Conservation (phyloP, 2,329 filamentous ascomycete species). For the Botryosphaeria dothidea region DNA sequence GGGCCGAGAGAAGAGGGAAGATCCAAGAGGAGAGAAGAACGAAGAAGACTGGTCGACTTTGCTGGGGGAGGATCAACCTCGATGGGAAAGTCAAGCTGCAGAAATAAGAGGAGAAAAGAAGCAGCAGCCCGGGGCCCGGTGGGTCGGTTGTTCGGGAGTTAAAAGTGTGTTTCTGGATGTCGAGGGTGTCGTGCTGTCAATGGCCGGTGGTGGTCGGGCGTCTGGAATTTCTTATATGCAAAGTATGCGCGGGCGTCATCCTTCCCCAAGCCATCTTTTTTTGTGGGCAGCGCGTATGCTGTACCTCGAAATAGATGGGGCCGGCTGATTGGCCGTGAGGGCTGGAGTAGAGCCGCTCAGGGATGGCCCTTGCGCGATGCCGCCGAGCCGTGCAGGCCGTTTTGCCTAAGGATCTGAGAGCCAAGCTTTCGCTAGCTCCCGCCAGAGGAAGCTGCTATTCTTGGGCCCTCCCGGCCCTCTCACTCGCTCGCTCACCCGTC, state of each 20-base stretch:
- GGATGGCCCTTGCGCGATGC: constrained; percentile 10
- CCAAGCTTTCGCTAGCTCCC: constrained; percentile 15
- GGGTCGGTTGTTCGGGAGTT: not conserved
- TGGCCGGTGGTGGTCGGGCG: constrained; percentile 1
- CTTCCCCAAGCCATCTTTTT: not conserved
- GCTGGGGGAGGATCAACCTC: not conserved
- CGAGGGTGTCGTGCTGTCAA: constrained; percentile 10
- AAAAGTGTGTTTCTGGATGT: not conserved
- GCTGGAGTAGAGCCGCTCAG: not conserved
- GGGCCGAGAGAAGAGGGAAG: not conserved
- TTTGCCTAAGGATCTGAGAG: not conserved
- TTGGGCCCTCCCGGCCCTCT: not conserved
- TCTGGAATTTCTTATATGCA: constrained; percentile 8
- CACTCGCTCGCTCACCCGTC: not conserved
- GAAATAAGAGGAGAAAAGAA: constrained; percentile 16
- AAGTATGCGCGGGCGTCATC: not conserved
- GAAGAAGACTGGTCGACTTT: not conserved
- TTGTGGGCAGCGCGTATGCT: constrained; percentile 10
- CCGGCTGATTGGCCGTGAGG: not conserved
- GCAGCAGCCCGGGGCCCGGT: not conserved
- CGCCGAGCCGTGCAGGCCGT: not conserved
- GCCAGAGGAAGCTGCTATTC: constrained; percentile 5
- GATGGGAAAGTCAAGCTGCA: not conserved
- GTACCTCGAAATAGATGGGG: constrained; percentile 12
- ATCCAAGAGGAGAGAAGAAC: not conserved